Evolutionary conservation across 2,329 filamentous ascomycete genomes (phyloP).

Genomic region (Fusarium succisae): DNA sequence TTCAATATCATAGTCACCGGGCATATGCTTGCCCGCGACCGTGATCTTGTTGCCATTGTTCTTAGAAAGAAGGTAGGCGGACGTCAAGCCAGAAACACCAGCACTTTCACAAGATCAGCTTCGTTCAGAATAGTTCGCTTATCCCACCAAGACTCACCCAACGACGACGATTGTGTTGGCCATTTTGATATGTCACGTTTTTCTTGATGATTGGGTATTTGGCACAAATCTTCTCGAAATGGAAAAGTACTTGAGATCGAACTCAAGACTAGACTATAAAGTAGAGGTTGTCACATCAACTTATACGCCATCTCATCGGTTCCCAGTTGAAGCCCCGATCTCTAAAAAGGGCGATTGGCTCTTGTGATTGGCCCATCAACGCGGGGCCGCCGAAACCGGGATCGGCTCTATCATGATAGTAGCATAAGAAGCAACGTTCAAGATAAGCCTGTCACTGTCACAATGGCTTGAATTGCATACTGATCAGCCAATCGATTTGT

Average conservation of each 20-base stretch:
- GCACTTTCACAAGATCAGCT: constrained; percentile 46
- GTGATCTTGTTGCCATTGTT: constrained; percentile 64
- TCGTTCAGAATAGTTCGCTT: neutral
- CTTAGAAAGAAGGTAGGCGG: constrained; percentile 59
- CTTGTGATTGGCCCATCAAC: constrained; percentile 15
- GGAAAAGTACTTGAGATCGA: neutral
- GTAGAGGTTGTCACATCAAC: constrained; percentile 10
- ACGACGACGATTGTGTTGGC: constrained; percentile 47
- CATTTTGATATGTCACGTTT: constrained; percentile 33
- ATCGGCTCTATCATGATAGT: neutral
- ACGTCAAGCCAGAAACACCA: constrained; percentile 62
- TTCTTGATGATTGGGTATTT: neutral
- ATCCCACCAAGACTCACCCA: constrained; percentile 41
- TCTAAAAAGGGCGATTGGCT: neutral
- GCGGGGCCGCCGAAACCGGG: constrained; percentile 19
- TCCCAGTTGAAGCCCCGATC: constrained; percentile 29
- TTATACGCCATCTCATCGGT: constrained; percentile 14
- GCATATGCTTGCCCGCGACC: constrained; percentile 87
- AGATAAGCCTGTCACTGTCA: constrained; percentile 5
- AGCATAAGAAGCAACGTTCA: neutral
- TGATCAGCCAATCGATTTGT: constrained; percentile 1
- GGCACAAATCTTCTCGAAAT: neutral
- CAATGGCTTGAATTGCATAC: neutral
- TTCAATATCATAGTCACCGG: constrained; percentile 90
- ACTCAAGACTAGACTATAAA: neutral